Conservation (phyloP, 2,329 filamentous ascomycete genomes). For the Calonectria pseudoreteaudii region DNA sequence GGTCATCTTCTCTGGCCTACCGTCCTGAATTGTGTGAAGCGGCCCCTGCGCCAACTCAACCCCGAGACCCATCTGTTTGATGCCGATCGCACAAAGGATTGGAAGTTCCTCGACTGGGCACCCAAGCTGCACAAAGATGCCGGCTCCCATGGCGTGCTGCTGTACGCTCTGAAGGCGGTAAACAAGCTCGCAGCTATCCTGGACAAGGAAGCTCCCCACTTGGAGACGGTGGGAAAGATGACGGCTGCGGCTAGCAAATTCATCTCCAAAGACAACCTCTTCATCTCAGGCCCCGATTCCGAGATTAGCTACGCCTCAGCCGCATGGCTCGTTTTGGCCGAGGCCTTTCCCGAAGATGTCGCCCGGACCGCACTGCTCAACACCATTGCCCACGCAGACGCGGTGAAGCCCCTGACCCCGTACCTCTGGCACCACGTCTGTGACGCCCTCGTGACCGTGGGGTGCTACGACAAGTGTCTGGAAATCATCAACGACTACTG, state of each 20-base stretch:
- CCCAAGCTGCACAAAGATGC: constrained; percentile 15
- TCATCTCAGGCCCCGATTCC: constrained; percentile 17
- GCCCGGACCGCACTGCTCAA: constrained; percentile 16
- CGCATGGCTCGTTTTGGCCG: constrained; percentile 23
- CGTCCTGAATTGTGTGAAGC: constrained; percentile 44
- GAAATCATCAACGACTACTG: constrained; percentile 27
- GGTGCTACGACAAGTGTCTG: constrained; percentile 25
- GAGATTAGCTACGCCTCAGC: constrained; percentile 27
- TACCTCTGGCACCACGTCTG: constrained; percentile 34
- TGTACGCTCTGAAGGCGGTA: constrained; percentile 21
- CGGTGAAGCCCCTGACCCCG: constrained; percentile 25
- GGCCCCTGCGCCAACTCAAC: constrained; percentile 41
- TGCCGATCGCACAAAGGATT: not conserved
- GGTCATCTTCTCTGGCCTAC: constrained; percentile 47
- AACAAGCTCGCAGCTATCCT: constrained; percentile 17
- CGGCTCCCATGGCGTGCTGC: constrained; percentile 15
- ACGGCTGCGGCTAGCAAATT: constrained; percentile 15
- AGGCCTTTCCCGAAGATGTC: not conserved
- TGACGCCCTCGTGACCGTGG: constrained; percentile 24
- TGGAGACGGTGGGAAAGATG: constrained; percentile 22
- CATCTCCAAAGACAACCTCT: constrained; percentile 16
- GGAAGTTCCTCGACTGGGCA: constrained; percentile 29
- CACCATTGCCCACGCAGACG: constrained; percentile 17
- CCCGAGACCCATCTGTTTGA: constrained; percentile 26
- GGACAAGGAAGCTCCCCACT: constrained; percentile 16